Conservation (phyloP, 108 stramenopile genomes). For the Skeletonema menzelii region DNA sequence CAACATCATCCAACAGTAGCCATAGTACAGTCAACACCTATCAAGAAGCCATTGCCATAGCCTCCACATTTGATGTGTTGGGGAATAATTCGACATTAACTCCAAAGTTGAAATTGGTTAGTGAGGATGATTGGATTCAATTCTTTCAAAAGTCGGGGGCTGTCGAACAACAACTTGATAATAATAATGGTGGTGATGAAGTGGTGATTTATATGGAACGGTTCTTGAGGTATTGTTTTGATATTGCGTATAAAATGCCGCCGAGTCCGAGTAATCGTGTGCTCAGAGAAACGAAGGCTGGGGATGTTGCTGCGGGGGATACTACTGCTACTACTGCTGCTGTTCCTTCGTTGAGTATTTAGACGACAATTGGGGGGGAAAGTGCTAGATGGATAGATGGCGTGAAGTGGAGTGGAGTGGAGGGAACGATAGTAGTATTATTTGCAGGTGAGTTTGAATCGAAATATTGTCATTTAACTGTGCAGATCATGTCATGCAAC, state of each 20-base stretch:
- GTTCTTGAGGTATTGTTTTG: slow-evolving; percentile 39
- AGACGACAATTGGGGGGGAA: no score
- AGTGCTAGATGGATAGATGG: not conserved
- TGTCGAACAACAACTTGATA: not conserved
- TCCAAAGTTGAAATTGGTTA: slow-evolving; percentile 20
- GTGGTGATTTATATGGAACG: slow-evolving; percentile 27
- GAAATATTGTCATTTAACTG: no score
- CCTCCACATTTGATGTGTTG: slow-evolving; percentile 38
- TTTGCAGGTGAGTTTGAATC: no score
- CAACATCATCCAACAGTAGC: not conserved
- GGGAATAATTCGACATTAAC: slow-evolving; percentile 24
- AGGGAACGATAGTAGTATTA: no score
- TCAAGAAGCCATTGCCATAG: slow-evolving; percentile 25
- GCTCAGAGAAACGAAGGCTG: not conserved
- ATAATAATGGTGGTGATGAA: no score
- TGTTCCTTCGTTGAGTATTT: not conserved
- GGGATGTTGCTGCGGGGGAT: no score
- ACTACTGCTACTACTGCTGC: no score
- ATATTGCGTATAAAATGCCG: slow-evolving; percentile 46
- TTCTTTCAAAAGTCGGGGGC: slow-evolving; percentile 11
- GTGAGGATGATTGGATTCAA: slow-evolving; percentile 28
- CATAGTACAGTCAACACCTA: slow-evolving; percentile 18
- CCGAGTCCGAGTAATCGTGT: slow-evolving; percentile 2
- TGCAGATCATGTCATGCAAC: no score
- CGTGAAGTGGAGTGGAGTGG: not conserved